Evolutionary conservation across 1,284 basidiomycete genomes (phyloP), one percentile per base, ranked within the genome.

Genomic region (Thelephora terrestris): DNA sequence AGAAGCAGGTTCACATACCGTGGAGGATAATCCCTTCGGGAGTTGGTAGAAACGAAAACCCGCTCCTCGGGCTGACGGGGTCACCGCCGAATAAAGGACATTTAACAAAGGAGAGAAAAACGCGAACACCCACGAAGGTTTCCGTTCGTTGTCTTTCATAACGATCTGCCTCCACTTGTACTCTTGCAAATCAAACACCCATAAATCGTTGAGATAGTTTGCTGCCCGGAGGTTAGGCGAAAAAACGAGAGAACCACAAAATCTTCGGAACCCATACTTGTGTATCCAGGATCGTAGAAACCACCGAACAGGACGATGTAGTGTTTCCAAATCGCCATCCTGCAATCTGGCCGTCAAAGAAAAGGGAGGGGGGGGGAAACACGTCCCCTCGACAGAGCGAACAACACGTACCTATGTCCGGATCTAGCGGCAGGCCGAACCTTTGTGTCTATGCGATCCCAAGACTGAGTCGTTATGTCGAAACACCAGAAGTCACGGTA

Each of bases 261-360:
- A 39, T 7, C n/a, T n/a, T n/a, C n/a, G n/a, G n/a, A n/a, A n/a
- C n/a, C n/a, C n/a, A 48, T 56, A 87, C 85, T 88, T 49, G 74
- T 77, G 38, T 81, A 71, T 7, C 90, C 89, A 5, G 88, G 85
- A 58, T 92, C 89, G 55, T 87, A 82, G 58, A 92, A 92, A 0
- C 89, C 90, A 7, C 91, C 91, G 61, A 93, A 94, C 1, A 95
- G 70, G 34, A 95, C 75, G 38, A 91, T 78, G 52, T 77, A 82
- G 52, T 94, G 85, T 59, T 94, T 94, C 89, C 90, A 96, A 51
- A 87, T 74, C 0, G 85, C 85, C 91, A 96, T 93, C 21, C 89
- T 85, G 14, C 29, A 6, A 32, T 14, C 29, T 12, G 3, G 9
- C 29, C 7, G 14, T 32, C 29, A 32, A 14, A 32, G 29, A 32